A percentile compares a stretch with the other conserved stretches of the same genome.
Conservation (phyloP, 1,139 yeast genomes). For the Taphrina confusa region DNA sequence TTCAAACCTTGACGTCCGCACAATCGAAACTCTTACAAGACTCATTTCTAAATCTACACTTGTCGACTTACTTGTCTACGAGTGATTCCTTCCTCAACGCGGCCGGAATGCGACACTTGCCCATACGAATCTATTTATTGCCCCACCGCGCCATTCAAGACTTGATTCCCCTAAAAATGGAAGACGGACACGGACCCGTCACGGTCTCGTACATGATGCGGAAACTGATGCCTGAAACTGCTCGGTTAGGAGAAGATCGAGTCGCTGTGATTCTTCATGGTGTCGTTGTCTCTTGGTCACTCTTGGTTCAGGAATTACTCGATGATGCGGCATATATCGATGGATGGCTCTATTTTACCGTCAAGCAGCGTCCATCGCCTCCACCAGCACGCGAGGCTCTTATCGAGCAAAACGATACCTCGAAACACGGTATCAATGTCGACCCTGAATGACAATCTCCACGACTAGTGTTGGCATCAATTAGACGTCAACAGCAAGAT, state of each 20-base stretch:
- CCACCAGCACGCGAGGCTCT: too few species aligned
- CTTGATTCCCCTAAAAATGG: conserved; percentile 4
- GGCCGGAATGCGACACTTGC: background rate
- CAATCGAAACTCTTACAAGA: background rate
- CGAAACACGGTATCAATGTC: too few species aligned
- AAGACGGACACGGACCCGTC: background rate
- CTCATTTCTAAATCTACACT: conserved; percentile 11
- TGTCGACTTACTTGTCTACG: background rate
- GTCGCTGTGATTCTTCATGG: conserved; percentile 16
- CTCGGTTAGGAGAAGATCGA: background rate
- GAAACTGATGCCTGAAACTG: background rate
- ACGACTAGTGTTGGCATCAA: too few species aligned
- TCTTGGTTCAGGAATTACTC: background rate
- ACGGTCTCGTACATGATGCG: conserved; percentile 1
- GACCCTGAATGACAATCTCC: too few species aligned
- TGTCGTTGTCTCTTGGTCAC: background rate
- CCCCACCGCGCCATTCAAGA: background rate
- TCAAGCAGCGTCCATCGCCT: background rate
- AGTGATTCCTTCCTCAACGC: background rate
- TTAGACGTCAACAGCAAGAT: too few species aligned
- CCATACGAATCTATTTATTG: conserved; percentile 12
- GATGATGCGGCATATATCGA: conserved; percentile 21
- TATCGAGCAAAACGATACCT: too few species aligned
- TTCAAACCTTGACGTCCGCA: conserved; percentile 1
- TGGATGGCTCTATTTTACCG: conserved; percentile 25